Evolutionary conservation across 257 asterid genomes (phyloP).

Genomic region (Solanum okadae): DNA sequence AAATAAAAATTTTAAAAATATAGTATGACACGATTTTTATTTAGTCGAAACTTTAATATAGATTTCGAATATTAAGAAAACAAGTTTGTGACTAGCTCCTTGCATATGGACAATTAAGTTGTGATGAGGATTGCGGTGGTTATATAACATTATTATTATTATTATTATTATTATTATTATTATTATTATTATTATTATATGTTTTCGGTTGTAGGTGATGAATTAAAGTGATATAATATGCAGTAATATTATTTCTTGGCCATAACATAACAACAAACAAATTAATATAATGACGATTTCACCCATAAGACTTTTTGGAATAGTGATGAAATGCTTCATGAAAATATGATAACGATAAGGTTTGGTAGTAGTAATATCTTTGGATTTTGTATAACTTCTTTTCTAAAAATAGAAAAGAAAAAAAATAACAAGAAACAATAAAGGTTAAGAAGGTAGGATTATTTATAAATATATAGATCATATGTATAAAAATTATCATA

Average conservation of each 20-base stretch:
- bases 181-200: neutral
- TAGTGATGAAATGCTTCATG: neutral
- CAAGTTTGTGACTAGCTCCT: neutral
- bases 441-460: neutral
- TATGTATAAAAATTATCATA: neutral
- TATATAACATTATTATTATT: neutral
- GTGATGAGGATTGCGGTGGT: neutral
- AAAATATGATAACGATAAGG: neutral
- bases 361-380: neutral
- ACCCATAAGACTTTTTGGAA: neutral
- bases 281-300: neutral
- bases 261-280: neutral
- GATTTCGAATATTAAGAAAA: rapidly evolving
- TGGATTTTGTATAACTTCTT: neutral
- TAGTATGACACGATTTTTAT: rapidly evolving
- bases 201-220: neutral
- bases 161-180: too few species aligned
- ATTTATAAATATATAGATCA: neutral
- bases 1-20: too few species aligned
- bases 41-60: rapidly evolving
- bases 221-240: neutral
- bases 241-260: neutral
- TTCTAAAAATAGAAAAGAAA: neutral
- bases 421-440: neutral
- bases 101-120: neutral